Percentiles rank a stretch among this genome's conserved stretches.
phyloP scores from a whole-genome alignment of 2,329 filamentous ascomycete genomes.

The Claviceps sp. region DNA sequence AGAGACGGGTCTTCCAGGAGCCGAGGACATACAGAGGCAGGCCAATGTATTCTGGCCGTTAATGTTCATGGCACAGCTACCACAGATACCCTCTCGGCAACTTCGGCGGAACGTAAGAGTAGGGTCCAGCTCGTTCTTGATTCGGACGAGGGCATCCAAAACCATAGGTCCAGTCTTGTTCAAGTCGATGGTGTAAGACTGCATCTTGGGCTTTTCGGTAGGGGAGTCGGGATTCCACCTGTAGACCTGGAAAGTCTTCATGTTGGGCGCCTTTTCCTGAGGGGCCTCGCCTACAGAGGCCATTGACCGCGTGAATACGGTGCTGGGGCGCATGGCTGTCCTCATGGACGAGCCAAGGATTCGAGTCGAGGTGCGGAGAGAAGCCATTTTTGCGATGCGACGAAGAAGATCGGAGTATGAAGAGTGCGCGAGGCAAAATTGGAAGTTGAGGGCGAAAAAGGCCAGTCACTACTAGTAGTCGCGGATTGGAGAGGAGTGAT shows the following conservation, averaged over 20 bases:
- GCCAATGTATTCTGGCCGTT: conserved; percentile 96
- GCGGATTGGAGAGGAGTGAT: not conserved
- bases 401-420: not conserved
- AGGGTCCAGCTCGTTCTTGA: conserved; percentile 98
- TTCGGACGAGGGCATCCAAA: conserved; percentile 87
- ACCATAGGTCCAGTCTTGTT: conserved; percentile 99
- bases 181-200: conserved; percentile 85
- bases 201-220: conserved; percentile 86
- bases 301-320: conserved; percentile 37
- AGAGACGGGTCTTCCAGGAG: not conserved
- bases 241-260: conserved; percentile 98
- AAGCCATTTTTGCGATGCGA: conserved; percentile 34
- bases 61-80: conserved; percentile 99
- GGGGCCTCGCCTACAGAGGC: conserved; percentile 45
- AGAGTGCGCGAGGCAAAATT: not conserved
- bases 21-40: conserved; percentile 68
- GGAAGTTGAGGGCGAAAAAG: not conserved
- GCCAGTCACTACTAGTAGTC: too few relatives aligned
- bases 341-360: conserved; percentile 33
- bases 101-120: conserved; percentile 91
- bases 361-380: conserved; percentile 45
- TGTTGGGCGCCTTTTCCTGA: conserved; percentile 48
- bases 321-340: conserved; percentile 25
- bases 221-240: conserved; percentile 95
- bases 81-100: conserved; percentile 96